phyloP scores from a whole-genome alignment of 2,329 filamentous ascomycete genomes.

The Colletotrichum sp. region DNA sequence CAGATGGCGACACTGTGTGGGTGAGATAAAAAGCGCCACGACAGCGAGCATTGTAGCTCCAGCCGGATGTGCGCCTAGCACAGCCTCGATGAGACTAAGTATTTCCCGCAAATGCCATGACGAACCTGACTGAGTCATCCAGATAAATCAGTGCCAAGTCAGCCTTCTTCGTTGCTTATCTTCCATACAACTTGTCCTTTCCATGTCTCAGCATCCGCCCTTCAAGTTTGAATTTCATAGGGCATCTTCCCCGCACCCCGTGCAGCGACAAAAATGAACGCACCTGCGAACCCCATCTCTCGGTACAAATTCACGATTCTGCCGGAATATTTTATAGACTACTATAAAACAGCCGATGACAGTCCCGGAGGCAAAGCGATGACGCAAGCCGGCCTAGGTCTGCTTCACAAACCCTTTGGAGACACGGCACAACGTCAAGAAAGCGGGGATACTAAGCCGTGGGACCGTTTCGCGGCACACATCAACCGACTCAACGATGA shows the following conservation, averaged over 20 bases:
- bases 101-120: neutral
- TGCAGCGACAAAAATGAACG: neutral
- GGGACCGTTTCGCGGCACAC: constrained; percentile 55
- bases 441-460: constrained; percentile 44
- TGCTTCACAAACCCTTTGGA: constrained; percentile 53
- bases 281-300: neutral
- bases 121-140: neutral
- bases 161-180: neutral
- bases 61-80: neutral
- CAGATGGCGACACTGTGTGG: neutral
- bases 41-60: neutral
- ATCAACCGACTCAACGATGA: constrained; percentile 50
- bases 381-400: constrained; percentile 56
- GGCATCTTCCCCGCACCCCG: neutral
- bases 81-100: neutral
- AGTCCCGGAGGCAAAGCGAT: constrained; percentile 31
- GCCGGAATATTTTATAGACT: neutral
- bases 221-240: neutral
- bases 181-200: neutral
- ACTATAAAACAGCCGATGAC: constrained; percentile 24
- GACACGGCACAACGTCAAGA: constrained; percentile 14
- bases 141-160: neutral
- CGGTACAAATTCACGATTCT: constrained; percentile 12
- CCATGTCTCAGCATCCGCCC: neutral
- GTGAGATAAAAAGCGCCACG: neutral